A percentile compares a stretch with the other conserved stretches of the same genome.
Conservation (phyloP, 1,284 basidiomycete genomes). For the Pseudozyma pruni region DNA sequence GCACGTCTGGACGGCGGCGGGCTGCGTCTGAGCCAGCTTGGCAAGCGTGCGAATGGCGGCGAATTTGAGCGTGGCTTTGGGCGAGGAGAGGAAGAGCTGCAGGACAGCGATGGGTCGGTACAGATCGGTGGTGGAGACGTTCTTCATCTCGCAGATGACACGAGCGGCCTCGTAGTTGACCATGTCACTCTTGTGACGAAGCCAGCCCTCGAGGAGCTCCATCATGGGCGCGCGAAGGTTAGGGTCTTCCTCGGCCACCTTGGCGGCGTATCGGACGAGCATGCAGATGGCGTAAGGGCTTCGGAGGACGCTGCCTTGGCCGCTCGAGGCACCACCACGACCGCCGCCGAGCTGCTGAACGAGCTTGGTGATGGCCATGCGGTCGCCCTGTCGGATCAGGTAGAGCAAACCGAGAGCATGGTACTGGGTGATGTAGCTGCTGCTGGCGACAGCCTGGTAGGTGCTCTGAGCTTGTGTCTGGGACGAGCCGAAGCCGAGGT, state of each 20-base stretch:
- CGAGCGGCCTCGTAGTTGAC: conserved; percentile 99
- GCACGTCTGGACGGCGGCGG: conserved; percentile 88
- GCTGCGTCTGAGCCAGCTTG: conserved; percentile 77
- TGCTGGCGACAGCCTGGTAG: conserved; percentile 76
- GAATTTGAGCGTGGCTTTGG: conserved; percentile 82
- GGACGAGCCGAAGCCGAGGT: conserved; percentile 58
- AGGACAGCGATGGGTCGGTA: conserved; percentile 78
- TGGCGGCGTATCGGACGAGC: conserved; percentile 96
- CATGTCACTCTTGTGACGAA: conserved; percentile 99
- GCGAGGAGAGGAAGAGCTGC: conserved; percentile 66
- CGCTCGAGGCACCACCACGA: conserved; percentile 74
- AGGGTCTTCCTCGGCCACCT: conserved; percentile 97
- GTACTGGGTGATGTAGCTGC: conserved; percentile 89
- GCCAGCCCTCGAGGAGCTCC: conserved; percentile 92
- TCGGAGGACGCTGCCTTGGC: conserved; percentile 81
- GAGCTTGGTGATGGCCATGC: conserved; percentile 99
- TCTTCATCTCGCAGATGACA: conserved; percentile 94
- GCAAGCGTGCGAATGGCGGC: conserved; percentile 96
- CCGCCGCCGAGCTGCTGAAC: conserved; percentile 79
- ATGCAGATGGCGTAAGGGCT: conserved; percentile 99
- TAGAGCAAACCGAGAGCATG: conserved; percentile 95
- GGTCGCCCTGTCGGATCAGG: conserved; percentile 93
- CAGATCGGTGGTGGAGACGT: conserved; percentile 80
- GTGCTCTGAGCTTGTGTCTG: conserved; percentile 72
- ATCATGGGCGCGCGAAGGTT: conserved; percentile 74